A percentile compares a stretch with the other conserved stretches of the same genome.
Evolutionary conservation across 768 basidiomycete genomes (phyloP).

Genomic region (Mycena galericulata): DNA sequence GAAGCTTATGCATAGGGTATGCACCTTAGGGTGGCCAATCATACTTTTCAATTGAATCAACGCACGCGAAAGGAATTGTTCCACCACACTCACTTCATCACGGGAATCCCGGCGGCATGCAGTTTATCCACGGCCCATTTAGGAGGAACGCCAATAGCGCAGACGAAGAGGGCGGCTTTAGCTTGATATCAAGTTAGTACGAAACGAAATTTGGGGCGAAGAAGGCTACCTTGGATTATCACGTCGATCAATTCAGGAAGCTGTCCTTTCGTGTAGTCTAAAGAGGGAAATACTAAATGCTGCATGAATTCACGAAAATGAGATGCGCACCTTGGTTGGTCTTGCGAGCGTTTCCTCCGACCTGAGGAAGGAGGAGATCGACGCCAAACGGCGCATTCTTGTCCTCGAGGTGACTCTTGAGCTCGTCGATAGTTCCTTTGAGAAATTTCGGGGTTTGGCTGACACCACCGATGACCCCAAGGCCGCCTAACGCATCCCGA

Average conservation of each 20-base stretch:
- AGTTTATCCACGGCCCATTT: slow-evolving; percentile 85
- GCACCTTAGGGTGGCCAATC: slow-evolving; percentile 88
- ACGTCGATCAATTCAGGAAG: slow-evolving; percentile 83
- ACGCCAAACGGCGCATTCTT: slow-evolving; percentile 84
- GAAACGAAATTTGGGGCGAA: too few relatives aligned
- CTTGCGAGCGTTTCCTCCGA: slow-evolving; percentile 86
- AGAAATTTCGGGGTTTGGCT: slow-evolving; percentile 80
- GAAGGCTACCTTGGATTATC: slow-evolving; percentile 62
- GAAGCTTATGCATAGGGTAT: background rate
- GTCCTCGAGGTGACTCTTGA: slow-evolving; percentile 82
- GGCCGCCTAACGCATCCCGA: slow-evolving; percentile 60
- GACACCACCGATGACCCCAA: slow-evolving; percentile 90
- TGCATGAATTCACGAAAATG: too few relatives aligned
- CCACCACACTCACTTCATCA: slow-evolving; percentile 79
- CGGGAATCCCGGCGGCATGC: slow-evolving; percentile 80
- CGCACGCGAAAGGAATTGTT: background rate
- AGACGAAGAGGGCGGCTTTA: slow-evolving; percentile 83
- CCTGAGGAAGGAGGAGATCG: slow-evolving; percentile 85
- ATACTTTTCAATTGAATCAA: slow-evolving; percentile 62
- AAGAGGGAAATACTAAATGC: too few relatives aligned
- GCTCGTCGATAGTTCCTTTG: slow-evolving; percentile 72
- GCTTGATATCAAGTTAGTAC: slow-evolving; percentile 43
- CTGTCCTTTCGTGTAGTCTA: slow-evolving; percentile 83
- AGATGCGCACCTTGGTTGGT: slow-evolving; percentile 72
- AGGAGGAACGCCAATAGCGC: slow-evolving; percentile 87